Conservation (phyloP, 306 rosid genomes). For the Bauhinia variegata region DNA sequence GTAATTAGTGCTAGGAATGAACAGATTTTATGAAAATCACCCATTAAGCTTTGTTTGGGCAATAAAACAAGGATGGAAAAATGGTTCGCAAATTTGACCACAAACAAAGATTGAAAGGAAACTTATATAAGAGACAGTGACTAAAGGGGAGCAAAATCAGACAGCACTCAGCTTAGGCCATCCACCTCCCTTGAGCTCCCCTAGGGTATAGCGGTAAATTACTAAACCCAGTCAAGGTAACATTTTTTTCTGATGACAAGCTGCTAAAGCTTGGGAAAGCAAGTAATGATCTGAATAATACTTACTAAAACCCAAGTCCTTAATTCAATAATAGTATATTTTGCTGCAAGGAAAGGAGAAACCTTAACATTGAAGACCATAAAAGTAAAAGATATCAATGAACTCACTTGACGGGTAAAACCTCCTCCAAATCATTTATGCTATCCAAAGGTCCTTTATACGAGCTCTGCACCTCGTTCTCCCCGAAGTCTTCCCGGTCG, state of each 20-base stretch:
- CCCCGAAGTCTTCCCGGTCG: constrained; percentile 61
- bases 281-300: background rate
- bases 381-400: constrained; percentile 8
- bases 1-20: too few relatives aligned
- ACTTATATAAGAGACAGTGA: background rate
- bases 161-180: background rate
- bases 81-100: background rate
- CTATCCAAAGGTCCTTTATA: constrained; percentile 67
- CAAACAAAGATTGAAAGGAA: background rate
- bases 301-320: background rate
- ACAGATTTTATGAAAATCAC: too few relatives aligned
- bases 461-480: constrained; percentile 58
- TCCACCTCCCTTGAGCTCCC: too few relatives aligned
- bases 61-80: too few relatives aligned
- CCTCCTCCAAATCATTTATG: constrained; percentile 62
- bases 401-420: constrained; percentile 71
- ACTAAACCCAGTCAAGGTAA: background rate
- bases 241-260: background rate
- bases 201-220: background rate
- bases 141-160: background rate
- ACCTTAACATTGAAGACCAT: constrained; percentile 15
- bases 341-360: constrained; percentile 5
- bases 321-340: background rate
- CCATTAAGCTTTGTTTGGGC: too few relatives aligned
- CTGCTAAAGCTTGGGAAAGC: background rate